Evolutionary conservation across 192 early-diverging fungal species (phyloP), one percentile per base, ranked within the genome.

Genomic region (Glomus cerebriforme): DNA sequence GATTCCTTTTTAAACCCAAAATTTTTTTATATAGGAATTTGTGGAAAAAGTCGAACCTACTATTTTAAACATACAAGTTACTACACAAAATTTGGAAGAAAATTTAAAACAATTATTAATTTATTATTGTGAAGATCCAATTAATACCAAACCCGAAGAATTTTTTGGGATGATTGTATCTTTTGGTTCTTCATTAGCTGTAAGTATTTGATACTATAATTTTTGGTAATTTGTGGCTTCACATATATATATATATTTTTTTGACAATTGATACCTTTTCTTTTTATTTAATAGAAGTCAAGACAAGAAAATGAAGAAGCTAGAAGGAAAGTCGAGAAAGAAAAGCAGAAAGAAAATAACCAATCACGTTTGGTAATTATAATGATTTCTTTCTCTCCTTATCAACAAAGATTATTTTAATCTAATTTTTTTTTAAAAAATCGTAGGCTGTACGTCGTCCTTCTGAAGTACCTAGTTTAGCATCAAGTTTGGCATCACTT

Each of bases 71-170:
- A 78, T 88, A 10, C 81, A 82, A 31, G 60, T 75, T 22, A 79
- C 83, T 49, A 84, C 84, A 0, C 82, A 81, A 37, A 80, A 82
- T 1, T 78, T 87, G 6, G 89, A 90, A 65, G 85, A 88, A 7
- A 81, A 85, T 24, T 47, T 87, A 4, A 86, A 78, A 60, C 43
- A 82, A 29, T 64, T 90, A 13, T 79, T 88, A 32, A 63, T 82
- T 27, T 90, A 86, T 62, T 90, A 86, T 66, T 87, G 89, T 8
- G 89, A 90, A 69, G 87, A 90, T 76, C 83, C 89, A 13, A 60
- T 60, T 24, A 63, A 64, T 12, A 86, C 79, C 13, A 88, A 88
- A 64, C 82, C 86, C 8, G 89, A 90, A 80, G 89, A 88, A 58
- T 90, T 90, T 72, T 90, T 88, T 74, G 84, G 83, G 1, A 85